Percentiles rank a stretch among this genome's conserved stretches.
phyloP scores from a whole-genome alignment of 1,284 basidiomycete genomes.

The Leccinum subfulvum region DNA sequence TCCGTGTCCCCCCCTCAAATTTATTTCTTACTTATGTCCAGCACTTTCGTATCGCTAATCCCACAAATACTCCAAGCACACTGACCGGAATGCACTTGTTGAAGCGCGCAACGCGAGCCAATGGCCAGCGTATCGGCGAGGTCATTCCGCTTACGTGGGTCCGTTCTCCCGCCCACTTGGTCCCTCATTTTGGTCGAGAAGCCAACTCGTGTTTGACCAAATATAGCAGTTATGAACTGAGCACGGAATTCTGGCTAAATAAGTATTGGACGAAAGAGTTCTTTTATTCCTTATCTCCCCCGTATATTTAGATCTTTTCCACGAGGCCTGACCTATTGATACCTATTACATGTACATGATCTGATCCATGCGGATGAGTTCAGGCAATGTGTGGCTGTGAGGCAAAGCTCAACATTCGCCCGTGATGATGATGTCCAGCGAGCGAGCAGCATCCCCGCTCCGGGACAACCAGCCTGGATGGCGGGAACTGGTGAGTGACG shows the following conservation, averaged over 20 bases:
- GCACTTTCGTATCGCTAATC: neutral
- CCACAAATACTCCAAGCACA: neutral
- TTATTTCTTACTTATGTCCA: neutral
- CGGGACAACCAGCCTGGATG: neutral
- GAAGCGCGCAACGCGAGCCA: neutral
- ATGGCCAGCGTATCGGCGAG: neutral
- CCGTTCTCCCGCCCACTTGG: neutral
- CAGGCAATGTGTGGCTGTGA: neutral
- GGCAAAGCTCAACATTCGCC: neutral
- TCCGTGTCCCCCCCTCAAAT: neutral
- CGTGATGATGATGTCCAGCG: neutral
- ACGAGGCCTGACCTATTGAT: too few relatives aligned
- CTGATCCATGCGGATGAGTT: too few relatives aligned
- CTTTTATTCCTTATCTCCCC: neutral
- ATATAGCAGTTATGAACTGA: neutral
- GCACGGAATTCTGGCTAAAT: constrained; percentile 4
- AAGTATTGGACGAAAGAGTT: constrained; percentile 1
- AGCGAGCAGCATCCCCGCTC: neutral
- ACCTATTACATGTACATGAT: neutral
- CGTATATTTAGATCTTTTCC: neutral
- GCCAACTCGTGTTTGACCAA: neutral
- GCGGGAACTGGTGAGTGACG: neutral
- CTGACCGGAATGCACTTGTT: neutral
- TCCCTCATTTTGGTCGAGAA: neutral
- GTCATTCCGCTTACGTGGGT: neutral